Evolutionary conservation across 2,329 filamentous ascomycete genomes (phyloP).

Genomic region (Colletotrichum liriopes): DNA sequence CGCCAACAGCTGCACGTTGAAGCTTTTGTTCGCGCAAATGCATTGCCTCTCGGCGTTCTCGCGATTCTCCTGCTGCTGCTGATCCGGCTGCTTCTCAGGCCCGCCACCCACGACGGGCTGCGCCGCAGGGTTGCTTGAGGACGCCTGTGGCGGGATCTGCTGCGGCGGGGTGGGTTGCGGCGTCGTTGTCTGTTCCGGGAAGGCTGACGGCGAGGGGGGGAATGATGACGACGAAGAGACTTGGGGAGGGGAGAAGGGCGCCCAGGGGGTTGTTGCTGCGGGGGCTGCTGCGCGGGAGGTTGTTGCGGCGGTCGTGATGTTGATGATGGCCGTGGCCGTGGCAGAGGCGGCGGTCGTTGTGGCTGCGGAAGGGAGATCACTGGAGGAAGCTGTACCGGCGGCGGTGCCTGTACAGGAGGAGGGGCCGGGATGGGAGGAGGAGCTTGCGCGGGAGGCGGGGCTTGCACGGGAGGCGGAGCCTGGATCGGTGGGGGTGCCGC

Average conservation of each 20-base stretch:
- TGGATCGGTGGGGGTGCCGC: neutral
- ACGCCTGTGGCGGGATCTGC: conserved; percentile 2
- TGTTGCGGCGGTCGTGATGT: neutral
- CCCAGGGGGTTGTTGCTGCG: neutral
- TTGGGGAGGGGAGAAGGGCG: neutral
- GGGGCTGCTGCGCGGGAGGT: conserved; percentile 2
- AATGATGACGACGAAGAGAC: neutral
- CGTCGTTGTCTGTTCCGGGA: neutral
- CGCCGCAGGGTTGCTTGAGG: conserved; percentile 12
- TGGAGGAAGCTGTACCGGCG: neutral
- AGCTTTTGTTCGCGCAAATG: conserved; percentile 58
- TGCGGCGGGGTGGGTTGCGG: conserved; percentile 6
- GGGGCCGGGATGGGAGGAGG: neutral
- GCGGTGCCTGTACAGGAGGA: neutral
- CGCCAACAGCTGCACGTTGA: conserved; percentile 56
- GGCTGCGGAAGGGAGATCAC: conserved; percentile 1
- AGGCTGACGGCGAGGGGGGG: neutral
- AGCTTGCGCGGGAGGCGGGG: neutral
- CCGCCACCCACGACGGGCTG: conserved; percentile 44
- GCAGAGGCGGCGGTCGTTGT: neutral
- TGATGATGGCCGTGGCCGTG: neutral
- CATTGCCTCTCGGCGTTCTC: conserved; percentile 53
- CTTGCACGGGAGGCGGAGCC: neutral
- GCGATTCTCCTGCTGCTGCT: conserved; percentile 43
- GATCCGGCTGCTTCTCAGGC: conserved; percentile 33